Percentiles rank a stretch among this genome's conserved stretches.
Evolutionary conservation across 805 yeast species (phyloP).

Genomic region (Cyberlindnera galapagoensis): DNA sequence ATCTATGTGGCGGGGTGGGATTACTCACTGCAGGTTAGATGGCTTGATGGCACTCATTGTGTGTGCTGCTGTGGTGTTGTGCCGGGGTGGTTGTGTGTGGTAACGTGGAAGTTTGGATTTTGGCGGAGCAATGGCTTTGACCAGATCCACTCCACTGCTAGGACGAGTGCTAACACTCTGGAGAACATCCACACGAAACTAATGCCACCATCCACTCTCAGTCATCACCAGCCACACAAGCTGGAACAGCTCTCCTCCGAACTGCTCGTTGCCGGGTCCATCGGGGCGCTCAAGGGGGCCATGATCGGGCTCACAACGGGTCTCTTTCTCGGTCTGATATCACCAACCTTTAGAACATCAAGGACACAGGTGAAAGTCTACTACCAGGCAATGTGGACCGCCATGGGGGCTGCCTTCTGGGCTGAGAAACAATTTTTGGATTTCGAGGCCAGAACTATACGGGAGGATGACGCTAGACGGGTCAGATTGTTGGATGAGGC

Average conservation of each 20-base stretch:
- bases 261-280: slow-evolving; percentile 30
- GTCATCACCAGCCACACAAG: slow-evolving; percentile 32
- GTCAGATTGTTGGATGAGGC: slow-evolving; percentile 34
- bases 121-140: background rate
- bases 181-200: too few species aligned
- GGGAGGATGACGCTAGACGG: slow-evolving; percentile 30
- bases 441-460: slow-evolving; percentile 29
- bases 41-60: slow-evolving; percentile 3
- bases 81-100: background rate
- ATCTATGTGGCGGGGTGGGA: background rate
- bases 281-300: slow-evolving; percentile 39
- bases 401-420: slow-evolving; percentile 34
- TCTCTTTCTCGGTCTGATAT: slow-evolving; percentile 27
- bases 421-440: slow-evolving; percentile 34
- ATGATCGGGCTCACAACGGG: slow-evolving; percentile 30
- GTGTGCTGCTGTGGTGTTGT: background rate
- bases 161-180: slow-evolving; percentile 4
- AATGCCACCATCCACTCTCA: too few species aligned
- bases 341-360: slow-evolving; percentile 30
- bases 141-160: background rate
- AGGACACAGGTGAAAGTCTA: slow-evolving; percentile 35
- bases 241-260: slow-evolving; percentile 30
- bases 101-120: background rate
- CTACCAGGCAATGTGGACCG: slow-evolving; percentile 36
- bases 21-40: slow-evolving; percentile 4